Base-by-base conservation (phyloP, 208 protist genomes). In the Acanthamoeba castellanii region DNA sequence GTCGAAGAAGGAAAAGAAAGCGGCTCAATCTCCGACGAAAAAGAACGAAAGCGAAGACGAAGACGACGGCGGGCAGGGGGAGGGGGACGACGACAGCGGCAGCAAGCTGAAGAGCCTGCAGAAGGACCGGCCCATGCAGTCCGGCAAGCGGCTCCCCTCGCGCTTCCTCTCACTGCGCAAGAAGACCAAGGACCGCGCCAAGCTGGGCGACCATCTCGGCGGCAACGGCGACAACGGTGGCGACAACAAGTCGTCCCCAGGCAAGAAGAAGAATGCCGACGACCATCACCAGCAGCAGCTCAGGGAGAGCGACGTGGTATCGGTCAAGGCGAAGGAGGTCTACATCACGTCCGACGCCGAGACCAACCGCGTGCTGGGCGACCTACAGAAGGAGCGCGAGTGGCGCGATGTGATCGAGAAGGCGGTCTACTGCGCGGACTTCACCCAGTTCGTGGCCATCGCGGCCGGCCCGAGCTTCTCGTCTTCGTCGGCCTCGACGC, bases 121-220 rank as follows among this genome's bases (percentile, higher is more conserved):
- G 76, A 84, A 84, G 76, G 76, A 84, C n/a, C 76, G 76, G 45
- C 76, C 76, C 14, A 55, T 84, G 45, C 76, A 84, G 45, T 34
- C 18, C 6, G 76, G 76, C 42, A 84, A 84, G 76, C 76, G 76
- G 9, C 76, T 30, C 6, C 76, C 76, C 42, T 84, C 76, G 45
- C 76, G 76, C 76, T 84, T 84, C 45, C 42, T 30, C 37, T 84
- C 76, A 20, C 76, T 84, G 45, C 32, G 76, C 42, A 47, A 55
- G 34, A 84, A 57, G 22, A 37, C 76, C 14, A 84, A 84, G 76
- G 76, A 84, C 13, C 34, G 45, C 25, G 27, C 27, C 9, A 55
- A 55, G 76, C 76, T 84, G 42, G 42, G 32, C 30, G 68, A 74
- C 27, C 9, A 18, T 3, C 9, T 32, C n/a, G 9, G 20, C 68